Base-by-base conservation (phyloP, 1,139 yeast genomes). In the Magnusiomyces suaveolens region DNA sequence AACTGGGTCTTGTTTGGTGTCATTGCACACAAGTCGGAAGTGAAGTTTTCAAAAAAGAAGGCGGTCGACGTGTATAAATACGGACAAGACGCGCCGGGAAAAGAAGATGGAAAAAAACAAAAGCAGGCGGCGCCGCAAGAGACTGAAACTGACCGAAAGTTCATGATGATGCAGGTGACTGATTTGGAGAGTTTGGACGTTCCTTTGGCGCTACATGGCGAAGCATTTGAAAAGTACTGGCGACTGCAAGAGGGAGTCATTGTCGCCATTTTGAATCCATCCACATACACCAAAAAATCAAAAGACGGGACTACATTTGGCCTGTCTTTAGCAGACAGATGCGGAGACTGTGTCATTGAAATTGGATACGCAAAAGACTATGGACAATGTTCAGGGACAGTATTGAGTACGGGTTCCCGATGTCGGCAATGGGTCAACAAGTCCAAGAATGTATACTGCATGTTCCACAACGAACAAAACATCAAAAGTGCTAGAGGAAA, bases 1-100 rank as follows among this genome's bases (percentile, higher is more conserved):
- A 89, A 90, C 64, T 89, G 87, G 84, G 82, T 84, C 24, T 76
- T 84, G 10, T 65, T 83, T 25, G 97, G 95, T 1, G 75, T 86
- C 8, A 72, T 90, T 0, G 73, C 81, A 3, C 65, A 68, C 38
- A 89, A 88, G 64, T 72, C 81, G 2, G 78, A 75, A 4, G 75
- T 84, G 1, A 75, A 73, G 58, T 36, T 23, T 36, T 21, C 50
- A 1, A 32, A 33, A 24, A 23, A 24, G 14, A 43, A 24, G 32
- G 47, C 47, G 24, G 29, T 43, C 16, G 20, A 25, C 32, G 65
- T 71, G 21, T 72, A 75, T 50, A 70, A 72, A 2, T 38, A 10
- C n/a, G 47, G 29, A 43, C 48, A 44, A 16, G 44, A 36, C 8
- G 41, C 51, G 6, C 8, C 47, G 2, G 23, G 32, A 3, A 38